Evolutionary conservation across 2,329 filamentous ascomycete genomes (phyloP), one percentile per base, ranked within the genome.

Genomic region (Chaetomium strumarium): DNA sequence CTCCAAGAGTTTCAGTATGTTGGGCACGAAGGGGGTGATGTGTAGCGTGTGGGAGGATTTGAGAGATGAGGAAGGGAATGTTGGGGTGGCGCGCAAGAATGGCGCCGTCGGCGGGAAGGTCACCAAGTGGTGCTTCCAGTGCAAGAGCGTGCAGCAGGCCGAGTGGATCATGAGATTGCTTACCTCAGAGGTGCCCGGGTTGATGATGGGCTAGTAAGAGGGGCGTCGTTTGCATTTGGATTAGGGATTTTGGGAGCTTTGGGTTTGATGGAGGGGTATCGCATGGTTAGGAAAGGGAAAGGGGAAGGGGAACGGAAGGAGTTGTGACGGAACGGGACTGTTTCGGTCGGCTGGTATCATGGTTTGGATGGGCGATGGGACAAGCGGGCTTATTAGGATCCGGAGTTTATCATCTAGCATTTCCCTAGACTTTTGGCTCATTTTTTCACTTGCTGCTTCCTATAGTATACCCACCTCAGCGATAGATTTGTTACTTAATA

Each of bases 11-110:
- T 95, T 96, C 70, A 86, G 91, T 60, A 76, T 88, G 16, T 82
- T 96, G 55, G 91, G 89, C 5, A 82, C 86, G 59, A 86, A 88
- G 33, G 91, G 91, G 43, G 92, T 96, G 62, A 88, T 93, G 1
- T 84, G 95, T 51, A 91, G 87, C 59, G 86, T 96, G 34, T 93
- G 90, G 83, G 87, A 93, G 67, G 84, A 89, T 58, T 73, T 85
- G 60, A 83, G 83, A 45, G 80, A 84, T 57, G 80, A 80, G 57
- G 75, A 80, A 20, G 80, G 80, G 20, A 74, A 76, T 38, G 72
- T 76, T 11, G 79, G 78, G 24, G 68, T 72, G 16, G 79, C 71
- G 39, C 77, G 78, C 2, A 72, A 73, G 46, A 76, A 70, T 19
- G 79, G 79, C 7, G 73, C 72, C 20, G 72, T 77, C 6, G 72